Evolutionary conservation across 495 filamentous ascomycete species (phyloP).

Genomic region (Tricharina praecox): DNA sequence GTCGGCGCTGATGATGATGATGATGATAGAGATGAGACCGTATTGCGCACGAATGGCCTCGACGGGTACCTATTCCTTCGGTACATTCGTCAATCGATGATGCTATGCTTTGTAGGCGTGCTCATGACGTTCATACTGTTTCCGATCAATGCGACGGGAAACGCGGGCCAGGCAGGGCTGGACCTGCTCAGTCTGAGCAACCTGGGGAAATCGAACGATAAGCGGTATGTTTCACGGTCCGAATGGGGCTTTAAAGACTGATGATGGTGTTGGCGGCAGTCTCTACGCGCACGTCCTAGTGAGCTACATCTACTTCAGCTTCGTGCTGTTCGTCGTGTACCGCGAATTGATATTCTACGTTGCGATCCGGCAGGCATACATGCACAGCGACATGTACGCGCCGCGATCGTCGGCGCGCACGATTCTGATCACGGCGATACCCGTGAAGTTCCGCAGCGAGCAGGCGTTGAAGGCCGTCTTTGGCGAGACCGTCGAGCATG

Average conservation of each 20-base stretch:
- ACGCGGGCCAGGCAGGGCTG: slow-evolving; percentile 44
- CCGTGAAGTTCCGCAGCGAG: slow-evolving; percentile 52
- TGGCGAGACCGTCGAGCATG: slow-evolving; percentile 48
- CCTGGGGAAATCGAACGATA: slow-evolving; percentile 33
- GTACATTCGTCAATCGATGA: slow-evolving; percentile 54
- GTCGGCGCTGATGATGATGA: too few species aligned
- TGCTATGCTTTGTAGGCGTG: slow-evolving; percentile 61
- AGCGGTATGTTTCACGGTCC: slow-evolving; percentile 42
- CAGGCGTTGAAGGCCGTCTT: slow-evolving; percentile 62
- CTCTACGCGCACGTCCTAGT: slow-evolving; percentile 39
- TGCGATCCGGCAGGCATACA: slow-evolving; percentile 87
- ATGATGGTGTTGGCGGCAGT: too few species aligned
- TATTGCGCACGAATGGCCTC: slow-evolving; percentile 42
- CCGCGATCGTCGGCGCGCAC: slow-evolving; percentile 82
- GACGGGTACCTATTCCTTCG: slow-evolving; percentile 77
- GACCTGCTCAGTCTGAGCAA: slow-evolving; percentile 67
- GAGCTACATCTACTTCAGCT: slow-evolving; percentile 62
- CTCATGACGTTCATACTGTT: slow-evolving; percentile 70
- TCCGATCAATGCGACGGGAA: slow-evolving; percentile 72
- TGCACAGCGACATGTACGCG: slow-evolving; percentile 70
- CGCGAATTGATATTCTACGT: slow-evolving; percentile 86
- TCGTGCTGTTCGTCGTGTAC: slow-evolving; percentile 75
- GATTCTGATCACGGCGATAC: slow-evolving; percentile 80
- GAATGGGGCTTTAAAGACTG: too few species aligned
- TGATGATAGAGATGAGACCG: slow-evolving; percentile 23